Percentiles rank a stretch among this genome's conserved stretches.
phyloP scores from a whole-genome alignment of 176 grass and related monocot species.

The Aegilops sharonensis region DNA sequence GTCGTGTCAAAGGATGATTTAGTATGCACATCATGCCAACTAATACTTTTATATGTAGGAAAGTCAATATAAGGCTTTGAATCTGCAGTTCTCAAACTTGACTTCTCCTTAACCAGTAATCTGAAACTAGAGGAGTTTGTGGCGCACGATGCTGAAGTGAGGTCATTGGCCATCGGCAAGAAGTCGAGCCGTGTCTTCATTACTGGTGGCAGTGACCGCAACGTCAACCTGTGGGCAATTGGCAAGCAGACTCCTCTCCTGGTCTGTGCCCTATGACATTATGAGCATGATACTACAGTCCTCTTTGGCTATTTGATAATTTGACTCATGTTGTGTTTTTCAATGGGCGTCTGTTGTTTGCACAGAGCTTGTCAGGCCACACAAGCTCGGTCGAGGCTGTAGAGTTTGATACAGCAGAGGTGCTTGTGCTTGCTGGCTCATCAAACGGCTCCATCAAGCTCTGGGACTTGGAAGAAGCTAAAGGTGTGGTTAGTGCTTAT shows the following conservation, averaged over 20 bases:
- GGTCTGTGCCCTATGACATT: conserved; percentile 45
- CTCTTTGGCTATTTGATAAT: conserved; percentile 5
- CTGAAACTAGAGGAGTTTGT: conserved; percentile 71
- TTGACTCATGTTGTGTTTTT: conserved; percentile 21
- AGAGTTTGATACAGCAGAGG: conserved; percentile 87
- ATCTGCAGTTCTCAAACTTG: conserved; percentile 3
- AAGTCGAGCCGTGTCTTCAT: conserved; percentile 87
- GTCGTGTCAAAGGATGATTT: neutral
- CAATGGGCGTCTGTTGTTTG: conserved; percentile 17
- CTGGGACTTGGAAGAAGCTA: conserved; percentile 95
- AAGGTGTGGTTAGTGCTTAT: conserved; percentile 60
- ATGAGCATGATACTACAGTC: neutral
- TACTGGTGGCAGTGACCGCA: conserved; percentile 74
- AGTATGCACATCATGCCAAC: neutral
- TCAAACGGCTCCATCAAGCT: conserved; percentile 91
- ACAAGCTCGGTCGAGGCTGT: conserved; percentile 78
- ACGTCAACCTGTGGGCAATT: conserved; percentile 90
- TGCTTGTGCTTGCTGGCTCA: conserved; percentile 89
- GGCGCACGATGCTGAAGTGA: conserved; percentile 71
- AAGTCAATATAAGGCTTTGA: neutral
- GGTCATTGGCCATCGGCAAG: conserved; percentile 79
- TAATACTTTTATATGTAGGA: neutral
- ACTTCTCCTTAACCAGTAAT: conserved; percentile 42
- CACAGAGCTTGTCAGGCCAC: conserved; percentile 82
- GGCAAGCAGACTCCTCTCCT: conserved; percentile 69